phyloP scores from a whole-genome alignment of 1,139 yeast species.

The Magnusiomyces suaveolens region DNA sequence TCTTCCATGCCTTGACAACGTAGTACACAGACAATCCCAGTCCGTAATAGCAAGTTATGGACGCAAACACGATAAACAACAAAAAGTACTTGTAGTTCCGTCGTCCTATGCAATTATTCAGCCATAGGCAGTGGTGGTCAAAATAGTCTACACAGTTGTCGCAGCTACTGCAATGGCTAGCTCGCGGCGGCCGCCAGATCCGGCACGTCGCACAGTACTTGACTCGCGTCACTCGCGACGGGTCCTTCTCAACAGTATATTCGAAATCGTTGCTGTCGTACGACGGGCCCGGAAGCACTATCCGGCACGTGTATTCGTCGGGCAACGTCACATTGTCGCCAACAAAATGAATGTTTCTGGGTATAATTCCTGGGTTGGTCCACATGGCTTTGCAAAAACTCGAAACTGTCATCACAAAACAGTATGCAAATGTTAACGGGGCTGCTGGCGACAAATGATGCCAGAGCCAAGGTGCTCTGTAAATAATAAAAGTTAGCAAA shows the following conservation, averaged over 20 bases:
- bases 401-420: slow-evolving; percentile 42
- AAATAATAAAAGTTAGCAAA: not conserved
- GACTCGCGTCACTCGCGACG: slow-evolving; percentile 36
- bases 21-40: slow-evolving; percentile 9
- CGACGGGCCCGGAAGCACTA: slow-evolving; percentile 43
- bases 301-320: slow-evolving; percentile 50
- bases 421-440: slow-evolving; percentile 49
- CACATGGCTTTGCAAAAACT: slow-evolving; percentile 49
- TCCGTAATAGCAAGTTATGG: slow-evolving; percentile 4
- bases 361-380: slow-evolving; percentile 63
- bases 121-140: slow-evolving; percentile 79
- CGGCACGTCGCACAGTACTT: slow-evolving; percentile 54
- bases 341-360: slow-evolving; percentile 56
- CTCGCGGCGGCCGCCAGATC: slow-evolving; percentile 60
- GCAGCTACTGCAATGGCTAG: slow-evolving; percentile 63
- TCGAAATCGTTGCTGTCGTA: not conserved
- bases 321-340: slow-evolving; percentile 41
- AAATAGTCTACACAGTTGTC: slow-evolving; percentile 37
- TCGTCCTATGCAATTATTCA: slow-evolving; percentile 69
- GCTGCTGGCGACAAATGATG: slow-evolving; percentile 46
- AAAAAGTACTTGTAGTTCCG: slow-evolving; percentile 42
- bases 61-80: slow-evolving; percentile 9
- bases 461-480: slow-evolving; percentile 49
- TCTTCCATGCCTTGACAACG: slow-evolving; percentile 10
- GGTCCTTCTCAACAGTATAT: not conserved